A percentile compares a stretch with the other conserved stretches of the same genome.
phyloP scores from a whole-genome alignment of 2,329 filamentous ascomycete species.

The Sarocladiaceae sp. region DNA sequence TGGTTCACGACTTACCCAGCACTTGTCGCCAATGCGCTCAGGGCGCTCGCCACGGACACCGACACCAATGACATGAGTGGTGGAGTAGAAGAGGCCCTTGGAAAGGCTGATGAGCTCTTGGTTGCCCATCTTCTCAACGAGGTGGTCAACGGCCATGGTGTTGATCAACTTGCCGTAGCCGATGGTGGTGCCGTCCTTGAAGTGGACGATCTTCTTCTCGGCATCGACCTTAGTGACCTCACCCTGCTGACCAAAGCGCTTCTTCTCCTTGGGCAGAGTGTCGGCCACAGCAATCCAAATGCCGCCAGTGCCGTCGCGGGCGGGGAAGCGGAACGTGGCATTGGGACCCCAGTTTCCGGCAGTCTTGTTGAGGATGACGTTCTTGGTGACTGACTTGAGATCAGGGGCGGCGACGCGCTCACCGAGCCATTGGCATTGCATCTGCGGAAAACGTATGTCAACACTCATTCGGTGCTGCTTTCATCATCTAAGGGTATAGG shows the following conservation, averaged over 20 bases:
- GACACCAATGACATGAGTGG: conserved; percentile 94
- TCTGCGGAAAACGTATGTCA: conserved; percentile 45
- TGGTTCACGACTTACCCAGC: no score
- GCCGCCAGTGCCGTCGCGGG: conserved; percentile 88
- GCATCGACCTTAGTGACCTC: conserved; percentile 83
- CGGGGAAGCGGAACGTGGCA: conserved; percentile 96
- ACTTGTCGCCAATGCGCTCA: conserved; percentile 97
- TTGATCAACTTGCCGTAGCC: conserved; percentile 88
- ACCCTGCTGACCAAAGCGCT: conserved; percentile 78
- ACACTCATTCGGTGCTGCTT: conserved; percentile 1
- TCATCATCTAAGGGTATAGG: no score
- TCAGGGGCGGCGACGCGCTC: conserved; percentile 97
- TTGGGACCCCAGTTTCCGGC: conserved; percentile 98
- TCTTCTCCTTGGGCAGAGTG: conserved; percentile 88
- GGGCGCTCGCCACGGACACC: conserved; percentile 87
- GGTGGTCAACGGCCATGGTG: conserved; percentile 91
- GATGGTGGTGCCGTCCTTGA: conserved; percentile 81
- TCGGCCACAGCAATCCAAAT: conserved; percentile 98
- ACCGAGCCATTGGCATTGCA: conserved; percentile 98
- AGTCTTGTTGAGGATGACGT: conserved; percentile 92
- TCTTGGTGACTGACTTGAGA: conserved; percentile 86
- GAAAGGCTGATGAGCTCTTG: conserved; percentile 73
- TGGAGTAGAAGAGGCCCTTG: conserved; percentile 94
- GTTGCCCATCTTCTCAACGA: conserved; percentile 83
- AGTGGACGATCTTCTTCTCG: conserved; percentile 71